Base-by-base conservation (phyloP, 2,329 filamentous ascomycete genomes). In the Claviceps purpurea region DNA sequence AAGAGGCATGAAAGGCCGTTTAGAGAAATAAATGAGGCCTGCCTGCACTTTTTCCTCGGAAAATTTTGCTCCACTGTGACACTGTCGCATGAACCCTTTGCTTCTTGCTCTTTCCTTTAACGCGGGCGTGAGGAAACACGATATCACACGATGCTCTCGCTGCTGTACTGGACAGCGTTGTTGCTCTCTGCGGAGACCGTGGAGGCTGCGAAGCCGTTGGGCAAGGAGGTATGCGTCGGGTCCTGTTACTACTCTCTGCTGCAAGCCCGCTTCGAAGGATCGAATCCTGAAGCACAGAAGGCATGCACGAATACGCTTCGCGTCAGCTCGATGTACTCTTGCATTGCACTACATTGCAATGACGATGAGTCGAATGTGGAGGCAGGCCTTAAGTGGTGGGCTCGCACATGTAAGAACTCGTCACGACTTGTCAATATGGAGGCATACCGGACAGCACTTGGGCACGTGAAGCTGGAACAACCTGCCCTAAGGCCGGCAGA, bases 231-330 rank as follows among this genome's bases (percentile, higher is more conserved):
- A n/a, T 59, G 57, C 52, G 54, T 53, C 22, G 57, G 53, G 13
- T 52, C 57, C 2, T 59, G 57, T 39, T 59, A 59, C 52, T 55
- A 57, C 48, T 47, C 56, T n/a, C 50, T 59, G 10, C 43, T 51
- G 50, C 55, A 57, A 50, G 22, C 50, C 37, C 57, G 53, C 13
- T 59, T 51, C 46, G 47, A 50, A 13, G 57, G 50, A 3, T 44
- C 52, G 18, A 52, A 51, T 26, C 48, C 45, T 20, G 55, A 53
- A 13, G 56, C 50, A 2, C 50, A 59, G 52, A 50, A 49, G 4
- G 55, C 53, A 14, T 59, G 57, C 30, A 53, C 54, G 34, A 56
- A 59, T 38, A 53, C 55, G 8, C 49, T 57, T 16, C 54, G 55
- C 10, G 53, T 59, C 10, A 45, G 50, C 20, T 59, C 57, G 5